Conservation (phyloP, 164 flowering plant species). For the Chimonanthus salicifolius region DNA sequence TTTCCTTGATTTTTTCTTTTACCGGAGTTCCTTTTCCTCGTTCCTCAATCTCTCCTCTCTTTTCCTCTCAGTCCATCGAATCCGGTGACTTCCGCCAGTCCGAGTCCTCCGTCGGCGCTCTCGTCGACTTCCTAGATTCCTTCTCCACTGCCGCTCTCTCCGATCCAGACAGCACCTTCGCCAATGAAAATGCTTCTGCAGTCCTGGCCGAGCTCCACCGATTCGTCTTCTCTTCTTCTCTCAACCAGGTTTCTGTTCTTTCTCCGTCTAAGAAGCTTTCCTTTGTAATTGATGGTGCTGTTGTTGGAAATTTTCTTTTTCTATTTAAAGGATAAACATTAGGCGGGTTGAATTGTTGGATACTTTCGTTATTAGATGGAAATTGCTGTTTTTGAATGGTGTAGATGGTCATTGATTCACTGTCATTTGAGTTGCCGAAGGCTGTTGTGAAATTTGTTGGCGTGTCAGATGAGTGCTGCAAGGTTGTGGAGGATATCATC, state of each 20-base stretch:
- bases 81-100: slow-evolving; percentile 28
- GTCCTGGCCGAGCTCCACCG: slow-evolving; percentile 36
- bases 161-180: slow-evolving; percentile 20
- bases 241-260: slow-evolving; percentile 39
- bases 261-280: neutral
- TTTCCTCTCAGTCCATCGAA: slow-evolving; percentile 30
- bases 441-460: slow-evolving; percentile 50
- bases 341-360: neutral
- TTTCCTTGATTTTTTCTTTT: neutral
- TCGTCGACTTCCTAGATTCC: slow-evolving; percentile 40
- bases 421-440: slow-evolving; percentile 70
- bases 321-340: too few relatives aligned
- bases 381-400: neutral
- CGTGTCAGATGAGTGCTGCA: slow-evolving; percentile 35
- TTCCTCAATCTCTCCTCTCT: neutral
- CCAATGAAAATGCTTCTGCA: slow-evolving; percentile 23
- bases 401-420: slow-evolving; percentile 51
- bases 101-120: slow-evolving; percentile 21
- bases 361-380: too few relatives aligned
- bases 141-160: slow-evolving; percentile 21
- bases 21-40: too few relatives aligned
- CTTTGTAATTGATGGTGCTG: neutral
- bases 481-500: slow-evolving; percentile 38
- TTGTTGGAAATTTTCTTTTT: neutral
- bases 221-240: slow-evolving; percentile 32